A percentile compares a stretch with the other conserved stretches of the same genome.
phyloP scores from a whole-genome alignment of 2,329 filamentous ascomycete species.

The Beauveria medogensis region DNA sequence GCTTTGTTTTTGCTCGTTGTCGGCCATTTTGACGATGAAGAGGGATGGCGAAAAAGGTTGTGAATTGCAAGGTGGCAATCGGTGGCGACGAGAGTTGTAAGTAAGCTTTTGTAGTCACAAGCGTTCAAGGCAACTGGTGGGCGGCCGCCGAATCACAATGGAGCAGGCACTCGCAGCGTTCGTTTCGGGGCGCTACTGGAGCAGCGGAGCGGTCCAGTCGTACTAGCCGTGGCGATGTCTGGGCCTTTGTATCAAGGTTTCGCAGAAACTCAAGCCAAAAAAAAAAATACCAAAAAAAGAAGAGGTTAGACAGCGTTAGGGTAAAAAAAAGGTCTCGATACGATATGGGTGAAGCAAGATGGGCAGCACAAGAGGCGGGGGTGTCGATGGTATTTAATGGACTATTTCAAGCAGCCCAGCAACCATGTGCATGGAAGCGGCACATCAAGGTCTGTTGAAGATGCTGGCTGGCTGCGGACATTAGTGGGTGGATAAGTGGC shows the following conservation, averaged over 20 bases:
- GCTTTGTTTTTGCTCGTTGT: slow-evolving; percentile 18
- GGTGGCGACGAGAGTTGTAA: not conserved
- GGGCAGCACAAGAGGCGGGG: slow-evolving; percentile 8
- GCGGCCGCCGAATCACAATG: not conserved
- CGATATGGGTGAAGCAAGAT: not conserved
- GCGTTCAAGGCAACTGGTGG: not conserved
- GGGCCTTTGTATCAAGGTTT: not conserved
- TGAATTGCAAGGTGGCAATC: not conserved
- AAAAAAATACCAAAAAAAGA: too few species aligned
- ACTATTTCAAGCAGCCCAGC: not conserved
- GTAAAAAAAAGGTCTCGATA: not conserved
- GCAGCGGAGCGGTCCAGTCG: not conserved
- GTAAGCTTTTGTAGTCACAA: not conserved
- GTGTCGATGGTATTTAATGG: slow-evolving; percentile 3
- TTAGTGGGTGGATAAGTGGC: not conserved
- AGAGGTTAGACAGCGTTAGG: not conserved
- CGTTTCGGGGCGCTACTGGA: not conserved
- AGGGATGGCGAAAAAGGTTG: not conserved
- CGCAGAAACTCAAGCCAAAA: not conserved
- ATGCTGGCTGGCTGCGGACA: not conserved
- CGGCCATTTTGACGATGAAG: slow-evolving; percentile 19
- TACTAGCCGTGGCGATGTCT: not conserved
- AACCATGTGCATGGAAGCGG: not conserved
- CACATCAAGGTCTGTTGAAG: not conserved
- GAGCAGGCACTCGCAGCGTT: not conserved